Conservation (phyloP, 2,329 filamentous ascomycete genomes). For the Aspergillus sp. region DNA sequence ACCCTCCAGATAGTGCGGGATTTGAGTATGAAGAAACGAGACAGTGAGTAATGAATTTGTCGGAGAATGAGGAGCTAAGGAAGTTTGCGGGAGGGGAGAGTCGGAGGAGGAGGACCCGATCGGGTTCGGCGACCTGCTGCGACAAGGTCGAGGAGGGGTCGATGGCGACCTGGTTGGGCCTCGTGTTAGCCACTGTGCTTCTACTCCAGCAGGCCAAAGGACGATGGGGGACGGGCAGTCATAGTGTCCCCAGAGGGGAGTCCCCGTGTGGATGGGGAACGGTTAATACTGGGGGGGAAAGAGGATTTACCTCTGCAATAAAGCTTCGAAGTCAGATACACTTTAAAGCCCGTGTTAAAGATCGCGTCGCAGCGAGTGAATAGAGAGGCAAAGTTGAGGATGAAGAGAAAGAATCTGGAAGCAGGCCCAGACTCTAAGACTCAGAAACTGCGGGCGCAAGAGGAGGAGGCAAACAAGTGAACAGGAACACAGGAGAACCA, state of each 20-base stretch:
- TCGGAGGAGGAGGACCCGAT: constrained; percentile 21
- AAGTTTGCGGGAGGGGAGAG: constrained; percentile 33
- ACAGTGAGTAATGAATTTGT: constrained; percentile 17
- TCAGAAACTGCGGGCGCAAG: background rate
- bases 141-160: constrained; percentile 15
- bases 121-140: constrained; percentile 18
- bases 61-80: constrained; percentile 36
- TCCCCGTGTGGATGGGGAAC: background rate
- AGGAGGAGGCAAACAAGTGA: constrained; percentile 1
- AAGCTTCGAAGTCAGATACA: background rate
- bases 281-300: background rate
- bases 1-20: constrained; percentile 10
- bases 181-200: constrained; percentile 8
- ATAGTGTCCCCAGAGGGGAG: background rate
- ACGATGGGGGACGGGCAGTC: background rate
- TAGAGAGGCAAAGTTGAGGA: too few relatives aligned
- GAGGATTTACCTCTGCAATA: too few relatives aligned
- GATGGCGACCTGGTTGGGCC: constrained; percentile 4
- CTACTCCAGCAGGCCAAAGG: constrained; percentile 2
- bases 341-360: background rate
- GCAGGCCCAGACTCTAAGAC: background rate
- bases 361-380: background rate
- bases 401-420: background rate
- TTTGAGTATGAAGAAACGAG: constrained; percentile 19
- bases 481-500: constrained; percentile 9